Conservation (phyloP, 352 stramenopile genomes). For the Phytophthora constricta region DNA sequence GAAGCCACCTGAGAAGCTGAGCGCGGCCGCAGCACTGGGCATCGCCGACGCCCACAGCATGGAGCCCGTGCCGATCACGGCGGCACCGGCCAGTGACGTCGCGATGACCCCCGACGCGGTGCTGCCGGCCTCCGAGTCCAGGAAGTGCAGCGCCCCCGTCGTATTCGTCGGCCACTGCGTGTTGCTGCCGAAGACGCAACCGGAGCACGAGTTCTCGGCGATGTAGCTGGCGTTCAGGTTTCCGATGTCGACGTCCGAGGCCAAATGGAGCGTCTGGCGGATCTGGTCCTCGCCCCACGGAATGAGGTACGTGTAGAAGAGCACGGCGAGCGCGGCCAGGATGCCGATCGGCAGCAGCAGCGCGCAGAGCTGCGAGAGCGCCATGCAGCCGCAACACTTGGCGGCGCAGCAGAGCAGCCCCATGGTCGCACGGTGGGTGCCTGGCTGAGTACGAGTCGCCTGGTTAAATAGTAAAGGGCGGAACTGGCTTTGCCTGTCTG, state of each 20-base stretch:
- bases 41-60: slow-evolving; percentile 81
- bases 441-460: neutral
- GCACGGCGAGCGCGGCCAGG: slow-evolving; percentile 56
- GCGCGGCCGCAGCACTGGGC: slow-evolving; percentile 60
- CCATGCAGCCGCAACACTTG: slow-evolving; percentile 83
- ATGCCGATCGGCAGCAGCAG: slow-evolving; percentile 62
- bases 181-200: slow-evolving; percentile 86
- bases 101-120: slow-evolving; percentile 73
- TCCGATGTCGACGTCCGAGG: slow-evolving; percentile 54
- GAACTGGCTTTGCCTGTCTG: neutral
- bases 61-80: slow-evolving; percentile 54
- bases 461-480: neutral
- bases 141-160: slow-evolving; percentile 68
- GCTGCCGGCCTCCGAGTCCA: slow-evolving; percentile 72
- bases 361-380: slow-evolving; percentile 71
- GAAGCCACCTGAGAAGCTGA: slow-evolving; percentile 74
- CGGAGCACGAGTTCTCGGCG: slow-evolving; percentile 75
- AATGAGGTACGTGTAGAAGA: slow-evolving; percentile 76
- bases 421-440: slow-evolving; percentile 27
- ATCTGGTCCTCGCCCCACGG: slow-evolving; percentile 84
- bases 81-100: slow-evolving; percentile 64
- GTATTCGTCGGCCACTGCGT: slow-evolving; percentile 83
- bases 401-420: slow-evolving; percentile 56
- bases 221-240: slow-evolving; percentile 58
- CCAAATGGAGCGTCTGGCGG: slow-evolving; percentile 53